Conservation (phyloP, 2,329 filamentous ascomycete species). For the Fusarium guadeloupense region DNA sequence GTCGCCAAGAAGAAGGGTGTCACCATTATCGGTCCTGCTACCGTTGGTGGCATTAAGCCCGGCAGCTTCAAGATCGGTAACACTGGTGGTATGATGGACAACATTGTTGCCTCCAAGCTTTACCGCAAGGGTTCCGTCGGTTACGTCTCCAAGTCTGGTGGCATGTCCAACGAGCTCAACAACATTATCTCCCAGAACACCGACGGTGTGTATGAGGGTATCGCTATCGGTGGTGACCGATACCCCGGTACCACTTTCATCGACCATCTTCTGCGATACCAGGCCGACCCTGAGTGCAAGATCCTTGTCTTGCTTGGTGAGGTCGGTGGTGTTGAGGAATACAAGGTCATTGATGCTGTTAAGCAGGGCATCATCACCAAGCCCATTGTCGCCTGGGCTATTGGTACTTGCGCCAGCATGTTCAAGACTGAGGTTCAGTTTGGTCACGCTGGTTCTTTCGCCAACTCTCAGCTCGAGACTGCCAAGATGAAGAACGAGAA, state of each 20-base stretch:
- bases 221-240: constrained; percentile 98
- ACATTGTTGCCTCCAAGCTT: constrained; percentile 99
- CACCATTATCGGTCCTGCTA: constrained; percentile 98
- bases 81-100: constrained; percentile 99
- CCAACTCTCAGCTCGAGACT: constrained; percentile 99
- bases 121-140: constrained; percentile 99
- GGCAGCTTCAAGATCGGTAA: constrained; percentile 99
- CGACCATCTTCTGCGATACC: constrained; percentile 96
- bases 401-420: constrained; percentile 99
- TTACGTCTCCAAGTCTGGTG: constrained; percentile 99
- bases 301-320: constrained; percentile 95
- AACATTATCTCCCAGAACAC: constrained; percentile 98
- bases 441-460: constrained; percentile 97
- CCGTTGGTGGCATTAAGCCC: constrained; percentile 98
- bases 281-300: constrained; percentile 97
- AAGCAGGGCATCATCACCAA: constrained; percentile 96
- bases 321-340: constrained; percentile 99
- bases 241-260: constrained; percentile 99
- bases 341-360: constrained; percentile 98
- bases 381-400: constrained; percentile 98
- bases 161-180: constrained; percentile 99
- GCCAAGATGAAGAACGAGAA: constrained; percentile 95
- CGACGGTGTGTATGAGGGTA: constrained; percentile 98
- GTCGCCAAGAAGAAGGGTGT: constrained; percentile 98
- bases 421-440: constrained; percentile 99